Conservation (phyloP, 2,329 filamentous ascomycete genomes). For the Fonsecaea nubica region DNA sequence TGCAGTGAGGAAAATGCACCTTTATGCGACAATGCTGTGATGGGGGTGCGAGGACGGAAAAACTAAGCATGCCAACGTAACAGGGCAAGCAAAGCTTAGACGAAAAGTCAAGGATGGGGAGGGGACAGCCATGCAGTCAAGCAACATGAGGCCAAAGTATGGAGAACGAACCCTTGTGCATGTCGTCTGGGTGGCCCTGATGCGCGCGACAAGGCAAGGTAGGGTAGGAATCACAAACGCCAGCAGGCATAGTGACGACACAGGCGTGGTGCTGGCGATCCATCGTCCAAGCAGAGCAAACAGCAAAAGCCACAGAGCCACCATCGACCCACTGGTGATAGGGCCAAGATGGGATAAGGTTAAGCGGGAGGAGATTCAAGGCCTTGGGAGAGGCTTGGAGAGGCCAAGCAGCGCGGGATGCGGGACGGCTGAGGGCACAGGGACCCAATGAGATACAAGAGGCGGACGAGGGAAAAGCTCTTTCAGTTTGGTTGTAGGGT, state of each 20-base stretch:
- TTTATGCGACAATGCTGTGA: neutral
- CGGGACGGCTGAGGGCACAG: constrained; percentile 5
- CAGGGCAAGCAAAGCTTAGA: neutral
- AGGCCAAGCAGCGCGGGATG: constrained; percentile 4
- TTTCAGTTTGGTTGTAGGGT: neutral
- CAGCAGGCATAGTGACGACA: constrained; percentile 13
- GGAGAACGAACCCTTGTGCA: neutral
- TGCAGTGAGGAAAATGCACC: neutral
- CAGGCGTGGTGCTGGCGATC: constrained; percentile 9
- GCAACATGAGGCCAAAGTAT: neutral
- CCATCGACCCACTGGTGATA: neutral
- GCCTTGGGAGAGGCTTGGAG: constrained; percentile 1
- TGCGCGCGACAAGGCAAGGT: neutral
- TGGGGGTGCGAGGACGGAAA: neutral
- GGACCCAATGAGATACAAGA: neutral
- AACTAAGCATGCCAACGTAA: neutral
- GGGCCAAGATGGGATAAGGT: neutral
- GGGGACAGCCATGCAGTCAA: neutral
- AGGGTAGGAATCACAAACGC: neutral
- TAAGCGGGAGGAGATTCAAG: constrained; percentile 4
- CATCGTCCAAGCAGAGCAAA: neutral
- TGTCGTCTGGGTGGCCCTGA: neutral
- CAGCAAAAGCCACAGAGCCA: neutral
- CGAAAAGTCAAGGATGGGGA: neutral
- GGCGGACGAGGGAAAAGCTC: neutral